Percentiles rank a stretch among this genome's conserved stretches.
These are phyloP conservation scores for Alternaria sp. DNA, from an alignment of 2,329 filamentous ascomycete species.

Conservation along the genomic window DNA sequence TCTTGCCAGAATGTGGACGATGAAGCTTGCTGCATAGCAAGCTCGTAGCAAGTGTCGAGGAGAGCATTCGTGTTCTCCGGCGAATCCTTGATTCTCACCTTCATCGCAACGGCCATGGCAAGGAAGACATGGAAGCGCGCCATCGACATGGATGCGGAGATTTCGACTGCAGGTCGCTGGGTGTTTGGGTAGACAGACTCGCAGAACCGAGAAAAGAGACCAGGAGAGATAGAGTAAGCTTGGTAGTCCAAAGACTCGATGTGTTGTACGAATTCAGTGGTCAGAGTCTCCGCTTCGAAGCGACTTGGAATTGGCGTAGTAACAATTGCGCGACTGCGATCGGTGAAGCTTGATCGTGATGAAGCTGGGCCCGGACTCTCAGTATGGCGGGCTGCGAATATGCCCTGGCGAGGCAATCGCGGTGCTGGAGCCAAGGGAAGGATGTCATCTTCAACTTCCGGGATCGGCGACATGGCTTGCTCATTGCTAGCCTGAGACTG, in stretches of 20 bases:
- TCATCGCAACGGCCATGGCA: conserved; percentile 47
- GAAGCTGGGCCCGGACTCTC: conserved; percentile 36
- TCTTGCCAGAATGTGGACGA: conserved; percentile 45
- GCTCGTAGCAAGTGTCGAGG: conserved; percentile 45
- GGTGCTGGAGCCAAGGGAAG: conserved; percentile 34
- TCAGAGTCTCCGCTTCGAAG: conserved; percentile 47
- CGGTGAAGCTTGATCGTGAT: conserved; percentile 39
- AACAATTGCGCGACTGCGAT: conserved; percentile 41
- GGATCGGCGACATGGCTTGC: conserved; percentile 34
- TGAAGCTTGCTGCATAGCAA: conserved; percentile 44
- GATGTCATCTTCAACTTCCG: conserved; percentile 40
- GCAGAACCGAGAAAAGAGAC: conserved; percentile 38
- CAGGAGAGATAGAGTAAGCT: conserved; percentile 33
- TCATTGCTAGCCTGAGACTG: conserved; percentile 38
- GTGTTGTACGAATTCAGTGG: conserved; percentile 41
- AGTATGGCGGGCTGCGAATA: conserved; percentile 36
- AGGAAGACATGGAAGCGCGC: conserved; percentile 47
- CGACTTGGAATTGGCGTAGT: conserved; percentile 41
- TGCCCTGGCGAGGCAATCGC: conserved; percentile 37
- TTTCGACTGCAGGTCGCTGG: conserved; percentile 23
- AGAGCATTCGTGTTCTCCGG: conserved; percentile 40
- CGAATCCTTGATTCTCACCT: conserved; percentile 38
- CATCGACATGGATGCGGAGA: conserved; percentile 38
- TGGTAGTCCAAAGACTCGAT: conserved; percentile 34
- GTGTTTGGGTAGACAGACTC: conserved; percentile 43